These are phyloP conservation scores for Xylaria sp. DNA, from an alignment of 2,329 filamentous ascomycete species.

Conservation along the genomic window DNA sequence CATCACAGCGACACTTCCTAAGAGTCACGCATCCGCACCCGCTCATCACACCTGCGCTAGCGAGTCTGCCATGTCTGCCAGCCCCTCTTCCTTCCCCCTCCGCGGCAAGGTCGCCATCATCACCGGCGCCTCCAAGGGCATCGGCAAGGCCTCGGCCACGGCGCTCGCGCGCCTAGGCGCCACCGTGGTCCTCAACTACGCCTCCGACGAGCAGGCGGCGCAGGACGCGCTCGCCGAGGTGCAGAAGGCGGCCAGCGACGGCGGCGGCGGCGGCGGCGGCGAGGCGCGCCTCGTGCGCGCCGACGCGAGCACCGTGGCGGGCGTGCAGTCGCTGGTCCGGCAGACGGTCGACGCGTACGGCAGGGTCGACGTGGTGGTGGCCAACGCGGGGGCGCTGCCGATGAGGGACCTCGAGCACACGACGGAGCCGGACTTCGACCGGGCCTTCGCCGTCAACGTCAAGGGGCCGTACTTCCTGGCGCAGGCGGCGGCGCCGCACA, in stretches of 20 bases:
- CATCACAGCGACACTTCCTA: background rate
- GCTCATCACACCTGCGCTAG: background rate
- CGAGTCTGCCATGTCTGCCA: conserved; percentile 9
- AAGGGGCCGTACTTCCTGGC: conserved; percentile 50
- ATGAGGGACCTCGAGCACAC: conserved; percentile 41
- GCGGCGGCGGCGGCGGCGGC: conserved; percentile 5
- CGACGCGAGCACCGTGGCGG: conserved; percentile 11
- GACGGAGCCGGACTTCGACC: conserved; percentile 25
- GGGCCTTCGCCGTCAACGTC: conserved; percentile 27
- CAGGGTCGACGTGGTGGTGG: conserved; percentile 49
- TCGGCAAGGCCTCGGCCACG: conserved; percentile 53
- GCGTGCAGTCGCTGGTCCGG: conserved; percentile 45
- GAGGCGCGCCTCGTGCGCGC: conserved; percentile 14
- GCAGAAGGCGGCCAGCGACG: too few species aligned
- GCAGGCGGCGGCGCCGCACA: conserved; percentile 45
- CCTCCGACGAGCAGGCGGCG: conserved; percentile 45
- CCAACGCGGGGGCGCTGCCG: conserved; percentile 47
- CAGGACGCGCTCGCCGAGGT: conserved; percentile 42
- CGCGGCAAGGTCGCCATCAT: conserved; percentile 18
- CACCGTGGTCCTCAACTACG: conserved; percentile 55
- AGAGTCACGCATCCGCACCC: background rate
- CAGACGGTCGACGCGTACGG: conserved; percentile 46
- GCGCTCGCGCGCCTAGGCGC: conserved; percentile 55
- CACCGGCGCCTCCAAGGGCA: conserved; percentile 53
- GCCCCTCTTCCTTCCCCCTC: conserved; percentile 2